Evolutionary conservation across 2,329 filamentous ascomycete species (phyloP).

Genomic region (Claviceps maximensis): DNA sequence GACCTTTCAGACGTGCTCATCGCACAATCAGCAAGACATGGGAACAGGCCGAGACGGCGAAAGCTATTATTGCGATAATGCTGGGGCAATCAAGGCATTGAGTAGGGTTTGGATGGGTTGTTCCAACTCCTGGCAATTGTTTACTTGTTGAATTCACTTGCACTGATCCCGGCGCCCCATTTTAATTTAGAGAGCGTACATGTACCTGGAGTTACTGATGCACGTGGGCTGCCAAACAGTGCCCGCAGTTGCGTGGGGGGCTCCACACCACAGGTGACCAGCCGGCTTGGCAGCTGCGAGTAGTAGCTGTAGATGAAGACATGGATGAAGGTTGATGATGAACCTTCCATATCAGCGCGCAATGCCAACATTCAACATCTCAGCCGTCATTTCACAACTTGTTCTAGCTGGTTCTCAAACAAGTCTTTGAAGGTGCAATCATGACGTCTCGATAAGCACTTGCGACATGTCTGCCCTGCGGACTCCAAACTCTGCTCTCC

Average conservation of each 20-base stretch:
- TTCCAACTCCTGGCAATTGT: no score
- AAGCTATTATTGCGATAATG: no score
- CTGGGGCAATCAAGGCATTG: no score
- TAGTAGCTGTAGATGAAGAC: background rate
- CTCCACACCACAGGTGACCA: background rate
- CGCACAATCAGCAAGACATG: background rate
- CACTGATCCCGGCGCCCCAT: no score
- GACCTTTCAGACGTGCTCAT: background rate
- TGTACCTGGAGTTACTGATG: no score
- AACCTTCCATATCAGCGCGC: background rate
- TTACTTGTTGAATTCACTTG: no score
- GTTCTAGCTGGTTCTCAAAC: conserved; percentile 8
- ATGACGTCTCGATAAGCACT: conserved; percentile 43
- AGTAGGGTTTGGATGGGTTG: no score
- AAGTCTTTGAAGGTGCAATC: conserved; percentile 15
- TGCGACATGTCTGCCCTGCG: conserved; percentile 36
- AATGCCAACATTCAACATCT: no score
- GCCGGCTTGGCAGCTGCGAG: background rate
- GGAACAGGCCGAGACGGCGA: no score
- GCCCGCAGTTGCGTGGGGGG: no score
- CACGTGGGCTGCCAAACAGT: no score
- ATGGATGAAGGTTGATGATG: background rate
- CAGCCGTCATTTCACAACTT: conserved; percentile 13
- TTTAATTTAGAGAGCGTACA: no score
- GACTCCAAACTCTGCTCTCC: conserved; percentile 40